Evolutionary conservation across 768 basidiomycete genomes (phyloP).

Genomic region (Suillus spraguei): DNA sequence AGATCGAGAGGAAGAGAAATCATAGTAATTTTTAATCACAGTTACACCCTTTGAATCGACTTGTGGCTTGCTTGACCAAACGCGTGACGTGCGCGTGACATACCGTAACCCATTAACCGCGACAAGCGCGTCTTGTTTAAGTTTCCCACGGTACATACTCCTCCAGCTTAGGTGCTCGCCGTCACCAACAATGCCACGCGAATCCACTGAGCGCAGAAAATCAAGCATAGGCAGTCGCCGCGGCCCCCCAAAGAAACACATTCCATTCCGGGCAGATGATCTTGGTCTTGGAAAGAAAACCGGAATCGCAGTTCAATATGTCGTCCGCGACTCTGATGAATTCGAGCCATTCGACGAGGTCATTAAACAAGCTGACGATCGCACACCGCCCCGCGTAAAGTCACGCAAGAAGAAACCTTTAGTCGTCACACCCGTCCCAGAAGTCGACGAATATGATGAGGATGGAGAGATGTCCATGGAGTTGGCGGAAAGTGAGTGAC

Average conservation of each 20-base stretch:
- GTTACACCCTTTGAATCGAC: conserved; percentile 3
- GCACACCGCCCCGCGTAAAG: conserved; percentile 61
- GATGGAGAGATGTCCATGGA: conserved; percentile 82
- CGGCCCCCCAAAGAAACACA: conserved; percentile 64
- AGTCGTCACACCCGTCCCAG: conserved; percentile 31
- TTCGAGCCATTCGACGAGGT: conserved; percentile 83
- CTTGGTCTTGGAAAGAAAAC: conserved; percentile 81
- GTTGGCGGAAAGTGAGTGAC: conserved; percentile 63
- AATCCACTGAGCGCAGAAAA: conserved; percentile 30
- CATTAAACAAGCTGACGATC: conserved; percentile 66
- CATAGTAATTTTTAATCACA: not conserved
- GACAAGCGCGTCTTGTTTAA: conserved; percentile 27
- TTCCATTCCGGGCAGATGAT: conserved; percentile 80
- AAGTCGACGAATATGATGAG: conserved; percentile 47
- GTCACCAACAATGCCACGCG: conserved; percentile 31
- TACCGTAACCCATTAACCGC: conserved; percentile 19
- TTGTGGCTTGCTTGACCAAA: conserved; percentile 15
- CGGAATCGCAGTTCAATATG: conserved; percentile 65
- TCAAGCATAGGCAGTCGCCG: conserved; percentile 51
- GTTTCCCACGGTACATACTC: conserved; percentile 23
- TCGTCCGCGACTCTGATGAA: conserved; percentile 76
- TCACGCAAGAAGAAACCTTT: conserved; percentile 52
- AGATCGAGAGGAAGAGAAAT: not conserved
- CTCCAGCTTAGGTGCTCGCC: conserved; percentile 11
- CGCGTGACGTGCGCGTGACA: conserved; percentile 18